Conservation (phyloP, 305 asterid genomes). For the Fraxinus velutina region DNA sequence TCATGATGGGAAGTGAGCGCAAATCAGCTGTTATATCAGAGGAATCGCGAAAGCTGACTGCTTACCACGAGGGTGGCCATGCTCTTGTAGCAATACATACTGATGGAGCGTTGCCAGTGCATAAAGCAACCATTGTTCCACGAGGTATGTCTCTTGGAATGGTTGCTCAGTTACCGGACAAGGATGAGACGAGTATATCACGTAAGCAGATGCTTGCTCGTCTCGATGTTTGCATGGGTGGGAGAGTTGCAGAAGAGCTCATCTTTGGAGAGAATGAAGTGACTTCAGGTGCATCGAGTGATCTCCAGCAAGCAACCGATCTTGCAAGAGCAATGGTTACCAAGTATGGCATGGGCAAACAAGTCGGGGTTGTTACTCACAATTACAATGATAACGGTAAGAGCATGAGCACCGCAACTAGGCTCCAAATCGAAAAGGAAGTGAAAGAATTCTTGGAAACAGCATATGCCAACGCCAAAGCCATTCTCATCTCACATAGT, state of each 20-base stretch:
- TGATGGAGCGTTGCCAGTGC: conserved; percentile 85
- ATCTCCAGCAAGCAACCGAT: conserved; percentile 70
- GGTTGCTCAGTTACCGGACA: conserved; percentile 88
- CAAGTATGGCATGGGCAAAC: conserved; percentile 80
- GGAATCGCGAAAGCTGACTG: conserved; percentile 76
- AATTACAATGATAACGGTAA: conserved; percentile 79
- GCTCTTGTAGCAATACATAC: conserved; percentile 92
- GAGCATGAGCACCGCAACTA: conserved; percentile 96
- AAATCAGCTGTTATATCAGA: conserved; percentile 89
- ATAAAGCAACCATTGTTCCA: conserved; percentile 93
- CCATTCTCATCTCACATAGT: conserved; percentile 53
- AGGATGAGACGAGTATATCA: conserved; percentile 81
- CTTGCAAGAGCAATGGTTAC: conserved; percentile 92
- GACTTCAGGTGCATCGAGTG: conserved; percentile 82
- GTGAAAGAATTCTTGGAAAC: conserved; percentile 57
- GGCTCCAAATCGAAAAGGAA: conserved; percentile 78
- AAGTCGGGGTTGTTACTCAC: conserved; percentile 83
- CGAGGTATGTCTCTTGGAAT: conserved; percentile 93
- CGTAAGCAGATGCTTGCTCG: conserved; percentile 90
- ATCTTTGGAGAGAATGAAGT: conserved; percentile 89
- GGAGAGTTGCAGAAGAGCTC: conserved; percentile 90
- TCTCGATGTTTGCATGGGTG: conserved; percentile 89
- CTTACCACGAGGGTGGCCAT: conserved; percentile 95
- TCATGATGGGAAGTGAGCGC: conserved; percentile 96
- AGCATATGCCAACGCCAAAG: conserved; percentile 77